Percentiles rank a stretch among this genome's conserved stretches.
Conservation (phyloP, 345 rosid genomes). For the Eucalyptus polyanthemos region DNA sequence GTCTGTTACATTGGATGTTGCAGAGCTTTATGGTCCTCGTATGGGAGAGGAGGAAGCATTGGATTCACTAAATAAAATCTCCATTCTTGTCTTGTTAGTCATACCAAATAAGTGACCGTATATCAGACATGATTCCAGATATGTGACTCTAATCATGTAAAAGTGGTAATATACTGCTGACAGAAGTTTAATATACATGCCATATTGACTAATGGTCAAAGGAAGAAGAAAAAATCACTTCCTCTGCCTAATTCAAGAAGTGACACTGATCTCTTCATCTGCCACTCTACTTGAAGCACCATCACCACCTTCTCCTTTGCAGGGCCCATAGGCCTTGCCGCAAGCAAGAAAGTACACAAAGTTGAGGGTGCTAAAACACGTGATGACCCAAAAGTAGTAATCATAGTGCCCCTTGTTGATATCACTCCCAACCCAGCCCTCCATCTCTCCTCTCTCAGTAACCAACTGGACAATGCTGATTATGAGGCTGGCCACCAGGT, state of each 20-base stretch:
- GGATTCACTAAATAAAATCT: neutral
- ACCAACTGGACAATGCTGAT: conserved; percentile 15
- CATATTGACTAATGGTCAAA: neutral
- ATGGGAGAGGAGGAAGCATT: conserved; percentile 9
- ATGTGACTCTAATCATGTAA: neutral
- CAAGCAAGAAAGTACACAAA: conserved; percentile 46
- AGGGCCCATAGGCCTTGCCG: conserved; percentile 71
- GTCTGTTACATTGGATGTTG: conserved; percentile 18
- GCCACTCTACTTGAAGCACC: neutral
- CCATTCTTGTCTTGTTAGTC: neutral
- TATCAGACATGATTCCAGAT: neutral
- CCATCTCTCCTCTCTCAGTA: conserved; percentile 40
- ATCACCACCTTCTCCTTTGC: neutral
- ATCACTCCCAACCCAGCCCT: conserved; percentile 62
- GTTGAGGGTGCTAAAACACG: conserved; percentile 36
- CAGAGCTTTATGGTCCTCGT: conserved; percentile 29
- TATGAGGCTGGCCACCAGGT: conserved; percentile 45
- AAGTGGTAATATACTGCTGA: neutral
- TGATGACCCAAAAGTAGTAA: conserved; percentile 68
- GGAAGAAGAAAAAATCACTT: neutral
- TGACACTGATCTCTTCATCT: neutral
- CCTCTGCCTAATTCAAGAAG: neutral
- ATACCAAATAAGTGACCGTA: neutral
- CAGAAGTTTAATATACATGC: neutral
- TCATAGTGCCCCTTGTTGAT: conserved; percentile 69